These are phyloP conservation scores for Quambalaria eucalypti DNA, from an alignment of 1,284 basidiomycete species.

Conservation along the genomic window DNA sequence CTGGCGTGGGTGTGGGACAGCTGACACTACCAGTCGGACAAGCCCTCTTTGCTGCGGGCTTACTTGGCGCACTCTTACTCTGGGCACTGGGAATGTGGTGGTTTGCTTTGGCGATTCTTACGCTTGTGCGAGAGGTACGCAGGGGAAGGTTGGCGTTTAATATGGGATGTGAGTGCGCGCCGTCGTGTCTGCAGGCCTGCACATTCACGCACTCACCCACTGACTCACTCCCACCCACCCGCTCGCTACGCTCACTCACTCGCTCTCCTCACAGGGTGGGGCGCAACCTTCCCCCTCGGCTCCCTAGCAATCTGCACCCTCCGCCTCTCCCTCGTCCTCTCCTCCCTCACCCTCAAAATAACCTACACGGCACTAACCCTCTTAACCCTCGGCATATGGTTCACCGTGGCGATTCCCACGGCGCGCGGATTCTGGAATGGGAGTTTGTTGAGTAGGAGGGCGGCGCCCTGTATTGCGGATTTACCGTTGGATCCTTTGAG, in stretches of 20 bases:
- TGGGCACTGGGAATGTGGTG: conserved; percentile 35
- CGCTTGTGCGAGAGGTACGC: conserved; percentile 19
- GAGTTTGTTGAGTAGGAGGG: conserved; percentile 11
- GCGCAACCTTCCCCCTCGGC: conserved; percentile 25
- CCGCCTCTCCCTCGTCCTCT: conserved; percentile 23
- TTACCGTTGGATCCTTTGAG: conserved; percentile 19
- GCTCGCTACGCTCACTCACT: not conserved
- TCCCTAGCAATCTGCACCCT: conserved; percentile 24
- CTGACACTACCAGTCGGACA: conserved; percentile 18
- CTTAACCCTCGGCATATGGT: conserved; percentile 21
- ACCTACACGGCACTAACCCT: conserved; percentile 23
- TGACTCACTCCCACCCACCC: not conserved
- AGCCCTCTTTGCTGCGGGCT: conserved; percentile 31
- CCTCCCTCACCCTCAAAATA: conserved; percentile 30
- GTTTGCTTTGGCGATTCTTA: conserved; percentile 21
- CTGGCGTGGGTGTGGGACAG: conserved; percentile 10
- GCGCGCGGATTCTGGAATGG: conserved; percentile 23
- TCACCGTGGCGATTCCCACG: conserved; percentile 29
- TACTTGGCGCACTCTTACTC: conserved; percentile 28
- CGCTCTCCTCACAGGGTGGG: not conserved
- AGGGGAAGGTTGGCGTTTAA: conserved; percentile 26
- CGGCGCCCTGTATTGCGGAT: conserved; percentile 35
- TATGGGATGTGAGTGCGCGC: conserved; percentile 32
- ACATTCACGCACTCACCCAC: not conserved
- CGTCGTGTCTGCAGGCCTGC: conserved; percentile 4